phyloP scores from a whole-genome alignment of 257 asterid genomes.

The Lantana camara region DNA sequence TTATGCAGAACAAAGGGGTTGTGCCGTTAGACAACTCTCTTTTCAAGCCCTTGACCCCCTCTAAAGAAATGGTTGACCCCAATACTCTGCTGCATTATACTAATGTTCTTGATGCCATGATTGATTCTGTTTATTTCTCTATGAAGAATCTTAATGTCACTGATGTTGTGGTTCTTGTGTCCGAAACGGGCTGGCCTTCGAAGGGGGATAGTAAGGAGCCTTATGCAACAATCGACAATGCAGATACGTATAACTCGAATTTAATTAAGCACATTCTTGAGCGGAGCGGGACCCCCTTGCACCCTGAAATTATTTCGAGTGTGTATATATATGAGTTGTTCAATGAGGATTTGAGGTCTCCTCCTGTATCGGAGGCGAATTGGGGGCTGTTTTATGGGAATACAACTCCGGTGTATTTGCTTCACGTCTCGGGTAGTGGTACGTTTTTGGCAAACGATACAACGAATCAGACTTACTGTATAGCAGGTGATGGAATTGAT shows the following conservation, averaged over 20 bases:
- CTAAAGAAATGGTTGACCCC: constrained; percentile 96
- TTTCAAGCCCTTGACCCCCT: constrained; percentile 92
- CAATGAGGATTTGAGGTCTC: constrained; percentile 92
- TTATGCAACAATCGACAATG: constrained; percentile 80
- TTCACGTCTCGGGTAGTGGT: constrained; percentile 92
- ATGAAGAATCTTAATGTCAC: constrained; percentile 86
- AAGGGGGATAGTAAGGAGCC: constrained; percentile 94
- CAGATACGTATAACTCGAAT: constrained; percentile 85
- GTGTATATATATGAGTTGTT: constrained; percentile 86
- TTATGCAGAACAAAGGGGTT: constrained; percentile 95
- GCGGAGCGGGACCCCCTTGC: constrained; percentile 81
- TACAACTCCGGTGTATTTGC: constrained; percentile 86
- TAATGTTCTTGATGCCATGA: constrained; percentile 91
- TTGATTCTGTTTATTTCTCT: constrained; percentile 90
- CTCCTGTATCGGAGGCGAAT: constrained; percentile 82
- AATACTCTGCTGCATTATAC: constrained; percentile 90
- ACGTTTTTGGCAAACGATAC: constrained; percentile 90
- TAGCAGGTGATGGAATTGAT: constrained; percentile 74
- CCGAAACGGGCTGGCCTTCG: constrained; percentile 98
- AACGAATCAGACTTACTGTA: constrained; percentile 83
- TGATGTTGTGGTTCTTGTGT: constrained; percentile 73
- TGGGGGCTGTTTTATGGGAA: constrained; percentile 95
- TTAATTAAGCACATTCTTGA: constrained; percentile 80
- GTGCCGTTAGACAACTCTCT: constrained; percentile 85
- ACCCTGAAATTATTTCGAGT: constrained; percentile 83